Percentiles rank a stretch among this genome's conserved stretches.
Conservation (phyloP, 2,329 filamentous ascomycete species). For the Aureobasidium sp. region DNA sequence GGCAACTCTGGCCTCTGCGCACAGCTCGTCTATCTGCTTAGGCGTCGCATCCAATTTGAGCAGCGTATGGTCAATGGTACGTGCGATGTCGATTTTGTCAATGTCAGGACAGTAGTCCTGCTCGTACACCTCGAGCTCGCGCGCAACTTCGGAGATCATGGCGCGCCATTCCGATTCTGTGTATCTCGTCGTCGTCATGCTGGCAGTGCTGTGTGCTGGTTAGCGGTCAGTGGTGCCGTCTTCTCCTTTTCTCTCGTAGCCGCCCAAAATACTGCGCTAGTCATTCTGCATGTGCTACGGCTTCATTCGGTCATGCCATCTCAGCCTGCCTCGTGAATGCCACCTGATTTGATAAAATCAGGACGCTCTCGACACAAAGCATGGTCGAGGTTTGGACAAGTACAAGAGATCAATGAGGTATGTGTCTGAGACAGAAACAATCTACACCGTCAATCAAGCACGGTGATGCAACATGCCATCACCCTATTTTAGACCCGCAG, state of each 20-base stretch:
- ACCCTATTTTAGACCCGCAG: background rate
- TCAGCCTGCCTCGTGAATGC: background rate
- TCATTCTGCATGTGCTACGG: constrained; percentile 1
- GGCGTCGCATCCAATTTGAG: constrained; percentile 40
- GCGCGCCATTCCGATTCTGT: constrained; percentile 37
- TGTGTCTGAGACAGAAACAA: background rate
- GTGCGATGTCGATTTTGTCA: constrained; percentile 18
- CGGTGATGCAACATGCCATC: background rate
- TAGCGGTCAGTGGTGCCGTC: background rate
- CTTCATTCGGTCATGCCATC: background rate
- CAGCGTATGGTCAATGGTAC: constrained; percentile 40
- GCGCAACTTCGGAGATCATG: constrained; percentile 31
- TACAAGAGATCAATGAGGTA: background rate
- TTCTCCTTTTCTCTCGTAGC: background rate
- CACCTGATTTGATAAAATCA: background rate
- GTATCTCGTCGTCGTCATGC: constrained; percentile 32
- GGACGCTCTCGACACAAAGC: background rate
- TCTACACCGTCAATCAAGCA: constrained; percentile 1
- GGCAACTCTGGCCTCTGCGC: constrained; percentile 43
- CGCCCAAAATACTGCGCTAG: constrained; percentile 1
- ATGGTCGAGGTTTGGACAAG: background rate
- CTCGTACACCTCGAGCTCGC: constrained; percentile 11
- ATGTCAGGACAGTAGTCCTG: constrained; percentile 3
- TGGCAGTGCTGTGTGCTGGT: background rate
- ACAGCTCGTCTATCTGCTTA: constrained; percentile 44